These are phyloP conservation scores for Saturnispora serradocipensis DNA, from an alignment of 805 yeast species.

Conservation along the genomic window DNA sequence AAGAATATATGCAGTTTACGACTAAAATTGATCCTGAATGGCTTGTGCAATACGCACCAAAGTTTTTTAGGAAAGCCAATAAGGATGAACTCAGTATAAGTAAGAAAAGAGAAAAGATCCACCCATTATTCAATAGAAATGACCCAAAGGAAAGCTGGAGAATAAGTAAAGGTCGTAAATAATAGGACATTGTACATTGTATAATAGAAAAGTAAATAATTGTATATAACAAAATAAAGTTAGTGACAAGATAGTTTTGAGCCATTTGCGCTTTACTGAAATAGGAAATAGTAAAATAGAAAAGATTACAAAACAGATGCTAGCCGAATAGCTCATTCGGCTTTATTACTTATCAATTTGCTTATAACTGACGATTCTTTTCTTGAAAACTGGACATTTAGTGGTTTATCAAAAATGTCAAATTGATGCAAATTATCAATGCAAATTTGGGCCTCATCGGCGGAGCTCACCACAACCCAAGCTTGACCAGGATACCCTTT, in stretches of 20 bases:
- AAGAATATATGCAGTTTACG: conserved; percentile 87
- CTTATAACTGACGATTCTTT: conserved; percentile 24
- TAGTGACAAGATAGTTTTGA: no score
- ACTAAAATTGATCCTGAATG: conserved; percentile 76
- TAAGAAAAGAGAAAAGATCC: conserved; percentile 55
- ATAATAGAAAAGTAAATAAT: background rate
- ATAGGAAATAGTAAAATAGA: background rate
- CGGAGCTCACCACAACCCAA: conserved; percentile 43
- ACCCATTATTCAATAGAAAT: conserved; percentile 58
- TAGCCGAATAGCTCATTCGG: background rate
- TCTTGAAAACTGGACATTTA: conserved; percentile 37
- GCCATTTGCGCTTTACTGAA: background rate
- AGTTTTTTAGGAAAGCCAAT: conserved; percentile 60
- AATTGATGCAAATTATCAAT: conserved; percentile 37
- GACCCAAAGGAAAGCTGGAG: conserved; percentile 70
- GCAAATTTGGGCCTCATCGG: conserved; percentile 45
- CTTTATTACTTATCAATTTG: conserved; percentile 7
- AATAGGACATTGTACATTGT: background rate
- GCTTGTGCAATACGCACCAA: conserved; percentile 64
- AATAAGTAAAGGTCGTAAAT: conserved; percentile 37
- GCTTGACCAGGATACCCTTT: conserved; percentile 56
- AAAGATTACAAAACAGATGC: background rate
- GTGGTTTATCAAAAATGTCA: conserved; percentile 42
- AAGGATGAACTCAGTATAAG: conserved; percentile 38
- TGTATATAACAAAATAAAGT: background rate